Evolutionary conservation across 2,329 filamentous ascomycete genomes (phyloP).

Genomic region (Aspergillus fumigatiaffinis): DNA sequence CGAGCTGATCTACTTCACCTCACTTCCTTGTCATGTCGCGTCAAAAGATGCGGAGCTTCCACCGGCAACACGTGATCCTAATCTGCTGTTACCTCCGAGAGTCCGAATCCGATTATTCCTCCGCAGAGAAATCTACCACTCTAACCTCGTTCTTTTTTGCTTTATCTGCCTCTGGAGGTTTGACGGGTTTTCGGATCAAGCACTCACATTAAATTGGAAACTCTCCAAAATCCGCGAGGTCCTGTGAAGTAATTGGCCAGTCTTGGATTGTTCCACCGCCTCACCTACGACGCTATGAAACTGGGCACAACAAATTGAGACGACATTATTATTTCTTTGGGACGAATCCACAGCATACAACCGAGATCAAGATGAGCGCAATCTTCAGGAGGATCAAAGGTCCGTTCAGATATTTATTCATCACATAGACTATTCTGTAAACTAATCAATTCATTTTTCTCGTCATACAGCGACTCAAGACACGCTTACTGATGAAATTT

Average conservation of each 20-base stretch:
- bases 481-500: slow-evolving; percentile 78
- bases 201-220: neutral
- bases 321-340: neutral
- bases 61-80: slow-evolving; percentile 11
- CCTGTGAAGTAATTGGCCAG: neutral
- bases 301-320: neutral
- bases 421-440: neutral
- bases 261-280: neutral
- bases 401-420: slow-evolving; percentile 15
- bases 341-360: neutral
- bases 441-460: slow-evolving; percentile 3
- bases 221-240: neutral
- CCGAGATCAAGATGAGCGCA: slow-evolving; percentile 23
- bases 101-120: neutral
- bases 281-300: neutral
- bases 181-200: neutral
- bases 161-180: neutral
- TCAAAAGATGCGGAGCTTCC: slow-evolving; percentile 15
- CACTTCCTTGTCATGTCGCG: slow-evolving; percentile 8
- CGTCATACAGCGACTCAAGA: slow-evolving; percentile 41
- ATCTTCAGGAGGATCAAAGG: slow-evolving; percentile 36
- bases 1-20: slow-evolving; percentile 1
- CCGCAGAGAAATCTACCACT: neutral
- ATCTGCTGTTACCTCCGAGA: neutral
- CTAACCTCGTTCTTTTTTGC: neutral